Base-by-base conservation (phyloP, 257 asterid species). In the Forsythia suspensa region DNA sequence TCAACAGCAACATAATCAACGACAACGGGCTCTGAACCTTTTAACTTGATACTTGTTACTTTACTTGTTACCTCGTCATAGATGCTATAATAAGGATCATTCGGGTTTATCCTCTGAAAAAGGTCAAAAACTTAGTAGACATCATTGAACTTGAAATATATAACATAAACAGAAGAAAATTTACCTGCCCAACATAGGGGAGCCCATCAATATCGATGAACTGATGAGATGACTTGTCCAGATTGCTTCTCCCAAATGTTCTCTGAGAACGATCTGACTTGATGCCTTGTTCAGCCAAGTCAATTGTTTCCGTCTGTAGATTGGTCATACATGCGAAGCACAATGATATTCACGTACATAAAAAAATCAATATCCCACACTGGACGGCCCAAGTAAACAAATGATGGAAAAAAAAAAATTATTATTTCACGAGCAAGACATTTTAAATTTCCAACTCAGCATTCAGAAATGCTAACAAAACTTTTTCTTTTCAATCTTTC, bases 171-270 rank as follows among this genome's bases (percentile, higher is more conserved):
- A 29, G 21, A 68, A 38, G 40, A 0, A 48, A 77, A 37, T 51
- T 76, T 77, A 95, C 99, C 97, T 94, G 98, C 78, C 99, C 99
- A 77, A 94, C 95, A 82, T 88, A 87, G 78, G 99, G 99, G 74
- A 96, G 97, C 65, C 99, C 99, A 86, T 96, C 99, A 63, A 92
- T 81, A 87, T 92, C 99, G 79, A 96, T 91, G 77, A 86, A 52
- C 75, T 83, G 81, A 84, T 90, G 93, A 84, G 81, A 81, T 48
- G 92, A 73, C 78, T 81, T 90, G 67, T 94, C 96, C 82, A 86
- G 71, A 75, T 90, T 89, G 86, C 95, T 89, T 84, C 95, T 89
- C 68, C 95, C 88, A 84, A 96, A 96, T 74, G 90, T 80, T 86
- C 83, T 88, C 48, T 84, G 86, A 40, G 83, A 10, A 21, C 91